These are phyloP conservation scores for Nemophila menziesii DNA, from an alignment of 257 asterid genomes.

Conservation along the genomic window DNA sequence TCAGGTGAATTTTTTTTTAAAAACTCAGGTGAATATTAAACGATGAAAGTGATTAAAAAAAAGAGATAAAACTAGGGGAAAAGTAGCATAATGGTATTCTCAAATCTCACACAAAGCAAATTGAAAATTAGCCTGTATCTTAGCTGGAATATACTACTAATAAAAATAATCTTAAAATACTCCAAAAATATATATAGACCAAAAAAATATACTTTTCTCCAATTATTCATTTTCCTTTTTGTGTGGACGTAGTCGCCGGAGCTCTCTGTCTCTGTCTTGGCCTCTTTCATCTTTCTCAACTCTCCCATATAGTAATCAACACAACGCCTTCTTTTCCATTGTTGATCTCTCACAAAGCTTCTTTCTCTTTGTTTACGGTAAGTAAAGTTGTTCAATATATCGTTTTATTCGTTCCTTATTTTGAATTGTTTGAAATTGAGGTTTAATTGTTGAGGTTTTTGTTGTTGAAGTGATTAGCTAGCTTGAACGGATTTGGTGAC, in stretches of 20 bases:
- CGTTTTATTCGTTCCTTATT: not conserved
- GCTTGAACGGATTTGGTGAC: conserved; percentile 51
- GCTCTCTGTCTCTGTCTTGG: not conserved
- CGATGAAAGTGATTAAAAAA: too few species aligned
- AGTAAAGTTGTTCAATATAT: not conserved
- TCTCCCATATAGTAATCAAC: not conserved
- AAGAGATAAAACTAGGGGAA: too few species aligned
- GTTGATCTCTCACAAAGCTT: too few species aligned
- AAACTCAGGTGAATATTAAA: too few species aligned
- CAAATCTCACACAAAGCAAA: not conserved
- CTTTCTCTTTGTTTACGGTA: not conserved
- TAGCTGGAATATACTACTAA: not conserved
- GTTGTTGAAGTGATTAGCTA: not conserved
- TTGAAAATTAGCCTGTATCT: not conserved
- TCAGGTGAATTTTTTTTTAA: too few species aligned
- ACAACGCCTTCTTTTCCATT: too few species aligned
- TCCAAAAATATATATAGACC: too few species aligned
- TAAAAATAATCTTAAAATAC: too few species aligned
- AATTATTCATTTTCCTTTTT: too few species aligned
- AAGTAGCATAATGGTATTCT: not conserved
- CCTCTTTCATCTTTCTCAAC: not conserved
- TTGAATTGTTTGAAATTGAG: too few species aligned
- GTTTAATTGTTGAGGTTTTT: not conserved
- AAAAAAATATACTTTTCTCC: not conserved
- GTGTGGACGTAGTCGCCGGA: not conserved